Conservation (phyloP, 495 filamentous ascomycete genomes). For the Hypomontagnella submonticulosa region DNA sequence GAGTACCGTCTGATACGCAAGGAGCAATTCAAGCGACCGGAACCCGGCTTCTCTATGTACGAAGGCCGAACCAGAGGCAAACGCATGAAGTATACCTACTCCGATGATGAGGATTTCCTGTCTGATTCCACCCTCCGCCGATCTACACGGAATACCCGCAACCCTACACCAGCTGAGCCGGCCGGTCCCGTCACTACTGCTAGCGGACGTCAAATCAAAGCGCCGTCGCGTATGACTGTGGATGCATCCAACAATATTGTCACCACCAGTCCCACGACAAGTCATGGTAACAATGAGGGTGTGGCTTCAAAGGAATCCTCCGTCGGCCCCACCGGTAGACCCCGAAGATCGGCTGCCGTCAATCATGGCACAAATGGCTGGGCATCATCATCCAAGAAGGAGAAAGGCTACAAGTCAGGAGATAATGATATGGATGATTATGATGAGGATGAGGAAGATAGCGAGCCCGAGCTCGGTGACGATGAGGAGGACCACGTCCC, state of each 20-base stretch:
- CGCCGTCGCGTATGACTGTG: conserved; percentile 81
- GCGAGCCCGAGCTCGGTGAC: conserved; percentile 69
- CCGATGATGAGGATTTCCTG: conserved; percentile 81
- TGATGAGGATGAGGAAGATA: conserved; percentile 70
- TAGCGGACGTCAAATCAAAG: conserved; percentile 87
- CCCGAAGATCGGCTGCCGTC: conserved; percentile 54
- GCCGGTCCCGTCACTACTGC: conserved; percentile 85
- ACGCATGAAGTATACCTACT: conserved; percentile 94
- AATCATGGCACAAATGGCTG: conserved; percentile 58
- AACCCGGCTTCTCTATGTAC: conserved; percentile 90
- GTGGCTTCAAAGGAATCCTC: conserved; percentile 45
- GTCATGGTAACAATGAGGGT: conserved; percentile 50
- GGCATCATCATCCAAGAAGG: conserved; percentile 68
- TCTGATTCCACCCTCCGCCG: conserved; percentile 76
- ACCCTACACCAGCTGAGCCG: conserved; percentile 75
- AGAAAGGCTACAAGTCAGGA: conserved; percentile 70
- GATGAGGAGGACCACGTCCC: conserved; percentile 66
- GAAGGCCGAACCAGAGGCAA: conserved; percentile 97
- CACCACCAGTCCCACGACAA: conserved; percentile 50
- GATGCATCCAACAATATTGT: conserved; percentile 64
- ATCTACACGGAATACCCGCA: conserved; percentile 78
- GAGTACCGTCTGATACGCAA: conserved; percentile 91
- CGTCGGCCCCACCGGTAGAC: conserved; percentile 49
- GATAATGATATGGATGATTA: conserved; percentile 75
- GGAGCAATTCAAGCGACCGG: conserved; percentile 86